Percentiles rank a stretch among this genome's conserved stretches.
phyloP scores from a whole-genome alignment of 1,284 basidiomycete genomes.

The Naganishia albida region DNA sequence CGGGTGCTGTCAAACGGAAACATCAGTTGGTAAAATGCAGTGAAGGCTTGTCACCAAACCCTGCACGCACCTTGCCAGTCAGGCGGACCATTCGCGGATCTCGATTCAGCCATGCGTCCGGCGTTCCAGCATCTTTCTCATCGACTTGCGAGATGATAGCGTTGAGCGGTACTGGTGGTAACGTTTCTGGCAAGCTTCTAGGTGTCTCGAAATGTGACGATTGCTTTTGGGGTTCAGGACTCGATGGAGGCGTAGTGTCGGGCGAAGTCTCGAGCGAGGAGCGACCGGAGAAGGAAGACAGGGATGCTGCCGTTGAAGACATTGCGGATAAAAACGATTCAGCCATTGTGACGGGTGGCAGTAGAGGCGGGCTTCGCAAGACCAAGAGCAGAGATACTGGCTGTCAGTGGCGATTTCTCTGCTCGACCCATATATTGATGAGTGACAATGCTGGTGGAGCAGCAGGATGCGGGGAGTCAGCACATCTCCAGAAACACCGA shows the following conservation, averaged over 20 bases:
- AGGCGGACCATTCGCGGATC: conserved; percentile 57
- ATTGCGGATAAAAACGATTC: conserved; percentile 9
- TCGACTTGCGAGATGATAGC: conserved; percentile 25
- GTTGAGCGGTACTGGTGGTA: conserved; percentile 37
- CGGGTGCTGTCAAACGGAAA: conserved; percentile 57
- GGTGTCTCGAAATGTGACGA: neutral
- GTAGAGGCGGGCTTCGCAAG: neutral
- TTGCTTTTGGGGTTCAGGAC: conserved; percentile 9
- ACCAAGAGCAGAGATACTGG: no score
- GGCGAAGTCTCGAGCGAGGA: conserved; percentile 22
- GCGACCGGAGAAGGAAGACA: conserved; percentile 20
- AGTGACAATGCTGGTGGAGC: neutral
- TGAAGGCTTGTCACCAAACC: neutral
- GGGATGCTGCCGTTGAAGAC: conserved; percentile 10
- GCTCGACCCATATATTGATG: neutral
- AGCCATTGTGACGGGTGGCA: neutral
- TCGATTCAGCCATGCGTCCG: conserved; percentile 57
- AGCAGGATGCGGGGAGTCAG: neutral
- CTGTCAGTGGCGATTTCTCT: neutral
- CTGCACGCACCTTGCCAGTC: conserved; percentile 55
- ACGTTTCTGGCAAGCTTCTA: conserved; percentile 30
- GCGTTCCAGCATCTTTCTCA: conserved; percentile 49
- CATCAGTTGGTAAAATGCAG: conserved; percentile 18
- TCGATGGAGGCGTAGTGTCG: conserved; percentile 22
- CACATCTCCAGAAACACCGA: neutral